phyloP scores from a whole-genome alignment of 2,329 filamentous ascomycete genomes.

The Colletotrichum godetiae region DNA sequence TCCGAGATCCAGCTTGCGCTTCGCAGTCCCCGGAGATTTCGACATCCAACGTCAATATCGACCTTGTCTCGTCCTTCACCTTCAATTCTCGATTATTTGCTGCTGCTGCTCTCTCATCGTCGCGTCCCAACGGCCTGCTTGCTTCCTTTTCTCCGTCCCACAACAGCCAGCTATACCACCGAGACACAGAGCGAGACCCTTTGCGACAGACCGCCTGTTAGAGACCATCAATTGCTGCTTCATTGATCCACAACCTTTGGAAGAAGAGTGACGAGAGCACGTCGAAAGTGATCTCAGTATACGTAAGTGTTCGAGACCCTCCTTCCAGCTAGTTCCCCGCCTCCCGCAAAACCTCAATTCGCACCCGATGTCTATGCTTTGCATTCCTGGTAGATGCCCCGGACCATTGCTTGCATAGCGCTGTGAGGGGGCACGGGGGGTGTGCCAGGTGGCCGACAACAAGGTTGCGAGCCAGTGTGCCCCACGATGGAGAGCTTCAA shows the following conservation, averaged over 20 bases:
- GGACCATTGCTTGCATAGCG: neutral
- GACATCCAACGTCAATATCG: neutral
- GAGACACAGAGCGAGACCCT: neutral
- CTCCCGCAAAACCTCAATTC: neutral
- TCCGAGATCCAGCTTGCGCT: neutral
- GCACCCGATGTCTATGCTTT: neutral
- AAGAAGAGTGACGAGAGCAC: neutral
- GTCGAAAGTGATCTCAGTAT: neutral
- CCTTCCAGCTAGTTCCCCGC: neutral
- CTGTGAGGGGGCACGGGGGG: neutral
- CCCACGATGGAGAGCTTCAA: neutral
- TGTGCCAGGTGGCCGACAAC: neutral
- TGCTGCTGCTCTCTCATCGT: neutral
- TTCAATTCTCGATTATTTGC: neutral
- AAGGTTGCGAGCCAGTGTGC: neutral
- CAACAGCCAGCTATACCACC: neutral
- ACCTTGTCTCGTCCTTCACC: neutral
- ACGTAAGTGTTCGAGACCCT: neutral
- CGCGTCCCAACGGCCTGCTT: neutral
- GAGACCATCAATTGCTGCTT: neutral
- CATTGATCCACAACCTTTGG: neutral
- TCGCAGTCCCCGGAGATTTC: neutral
- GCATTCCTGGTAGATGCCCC: neutral
- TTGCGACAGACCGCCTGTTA: neutral
- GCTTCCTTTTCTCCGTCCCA: neutral